A percentile compares a stretch with the other conserved stretches of the same genome.
These are phyloP conservation scores for Urochloa ruziziensis DNA, from an alignment of 176 grass and related monocot genomes.

Conservation along the genomic window DNA sequence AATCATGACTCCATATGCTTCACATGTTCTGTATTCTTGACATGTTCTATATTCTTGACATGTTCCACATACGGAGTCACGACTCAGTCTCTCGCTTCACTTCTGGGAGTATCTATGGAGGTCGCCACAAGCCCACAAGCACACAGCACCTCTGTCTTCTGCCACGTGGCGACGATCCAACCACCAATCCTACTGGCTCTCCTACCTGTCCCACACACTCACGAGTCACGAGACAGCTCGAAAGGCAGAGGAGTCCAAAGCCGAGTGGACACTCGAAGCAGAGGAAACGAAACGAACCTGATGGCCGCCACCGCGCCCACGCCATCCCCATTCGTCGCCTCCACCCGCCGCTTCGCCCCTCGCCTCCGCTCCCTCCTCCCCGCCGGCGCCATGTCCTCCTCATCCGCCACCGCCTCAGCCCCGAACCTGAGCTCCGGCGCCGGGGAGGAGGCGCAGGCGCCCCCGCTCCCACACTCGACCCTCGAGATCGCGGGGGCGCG, in stretches of 20 bases:
- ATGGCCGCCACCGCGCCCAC: constrained; percentile 27
- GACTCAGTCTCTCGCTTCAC: no score
- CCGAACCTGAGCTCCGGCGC: not conserved
- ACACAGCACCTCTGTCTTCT: not conserved
- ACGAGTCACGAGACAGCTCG: not conserved
- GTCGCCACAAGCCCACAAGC: no score
- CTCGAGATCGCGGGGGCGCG: constrained; percentile 72
- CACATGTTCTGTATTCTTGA: no score
- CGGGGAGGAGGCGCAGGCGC: constrained; percentile 1
- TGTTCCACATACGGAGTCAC: no score
- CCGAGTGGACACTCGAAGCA: not conserved
- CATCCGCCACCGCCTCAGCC: not conserved
- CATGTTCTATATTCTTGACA: no score
- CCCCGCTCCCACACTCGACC: constrained; percentile 36
- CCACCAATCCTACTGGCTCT: constrained; percentile 22
- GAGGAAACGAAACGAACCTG: constrained; percentile 4
- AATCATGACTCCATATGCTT: no score
- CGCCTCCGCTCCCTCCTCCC: constrained; percentile 30
- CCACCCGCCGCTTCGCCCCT: constrained; percentile 43
- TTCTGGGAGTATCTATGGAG: no score
- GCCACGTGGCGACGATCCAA: constrained; percentile 11
- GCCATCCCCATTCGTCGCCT: constrained; percentile 35
- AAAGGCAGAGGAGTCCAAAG: not conserved
- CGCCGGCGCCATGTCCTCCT: constrained; percentile 6
- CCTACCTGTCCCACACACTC: not conserved